These are phyloP conservation scores for Linnemannia exigua DNA, from an alignment of 192 early-diverging fungal genomes.

Conservation along the genomic window DNA sequence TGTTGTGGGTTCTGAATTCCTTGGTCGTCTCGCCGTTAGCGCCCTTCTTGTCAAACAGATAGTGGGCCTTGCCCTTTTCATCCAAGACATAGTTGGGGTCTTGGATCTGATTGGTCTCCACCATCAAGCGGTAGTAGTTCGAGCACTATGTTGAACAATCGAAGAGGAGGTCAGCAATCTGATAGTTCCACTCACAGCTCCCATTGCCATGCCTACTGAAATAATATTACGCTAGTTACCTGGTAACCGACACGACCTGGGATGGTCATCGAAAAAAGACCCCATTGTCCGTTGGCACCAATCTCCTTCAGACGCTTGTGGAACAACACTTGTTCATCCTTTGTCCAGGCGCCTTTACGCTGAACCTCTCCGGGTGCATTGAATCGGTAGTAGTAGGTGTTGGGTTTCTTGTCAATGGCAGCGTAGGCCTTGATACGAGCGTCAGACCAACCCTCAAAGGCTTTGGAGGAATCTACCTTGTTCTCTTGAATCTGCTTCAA, in stretches of 20 bases:
- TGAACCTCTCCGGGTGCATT: conserved; percentile 98
- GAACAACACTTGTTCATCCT: conserved; percentile 89
- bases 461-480: conserved; percentile 82
- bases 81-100: conserved; percentile 96
- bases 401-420: conserved; percentile 94
- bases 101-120: conserved; percentile 88
- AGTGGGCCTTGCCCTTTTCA: conserved; percentile 92
- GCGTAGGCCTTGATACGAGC: conserved; percentile 95
- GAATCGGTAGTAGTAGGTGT: conserved; percentile 98
- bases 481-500: conserved; percentile 88
- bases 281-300: conserved; percentile 97
- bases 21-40: conserved; percentile 83
- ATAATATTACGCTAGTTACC: conserved; percentile 58
- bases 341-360: conserved; percentile 91
- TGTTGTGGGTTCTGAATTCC: conserved; percentile 86
- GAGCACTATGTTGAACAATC: conserved; percentile 75
- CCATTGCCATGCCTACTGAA: neutral
- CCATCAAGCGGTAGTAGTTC: conserved; percentile 94
- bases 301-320: conserved; percentile 86
- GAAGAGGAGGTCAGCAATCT: neutral
- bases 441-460: conserved; percentile 97
- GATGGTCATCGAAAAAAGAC: conserved; percentile 95
- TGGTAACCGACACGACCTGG: conserved; percentile 98
- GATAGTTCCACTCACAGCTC: too few species aligned
- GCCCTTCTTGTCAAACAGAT: conserved; percentile 90